A percentile compares a stretch with the other conserved stretches of the same genome.
These are phyloP conservation scores for Citrus mangshanensis DNA, from an alignment of 345 rosid genomes.

Conservation along the genomic window DNA sequence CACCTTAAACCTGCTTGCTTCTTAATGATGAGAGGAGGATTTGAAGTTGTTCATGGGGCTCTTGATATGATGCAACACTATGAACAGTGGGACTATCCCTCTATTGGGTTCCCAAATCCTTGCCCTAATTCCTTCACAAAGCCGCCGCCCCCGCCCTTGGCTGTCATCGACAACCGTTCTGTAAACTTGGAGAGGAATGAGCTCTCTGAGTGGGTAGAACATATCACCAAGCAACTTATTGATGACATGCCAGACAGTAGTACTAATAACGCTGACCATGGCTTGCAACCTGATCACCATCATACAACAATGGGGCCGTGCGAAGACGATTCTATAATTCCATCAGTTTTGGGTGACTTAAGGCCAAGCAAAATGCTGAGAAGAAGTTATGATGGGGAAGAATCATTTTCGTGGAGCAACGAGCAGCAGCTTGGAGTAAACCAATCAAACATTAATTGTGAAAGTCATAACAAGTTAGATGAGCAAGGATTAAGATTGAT, in stretches of 20 bases:
- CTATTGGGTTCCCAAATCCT: constrained; percentile 10
- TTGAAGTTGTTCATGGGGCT: constrained; percentile 39
- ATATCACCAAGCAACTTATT: constrained; percentile 55
- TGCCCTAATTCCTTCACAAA: constrained; percentile 14
- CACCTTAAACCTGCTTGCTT: not conserved
- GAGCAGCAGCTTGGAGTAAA: not conserved
- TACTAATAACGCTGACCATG: constrained; percentile 4
- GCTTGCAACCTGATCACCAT: constrained; percentile 20
- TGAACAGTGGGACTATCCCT: constrained; percentile 33
- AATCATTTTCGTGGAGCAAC: constrained; percentile 19
- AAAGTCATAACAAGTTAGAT: constrained; percentile 13
- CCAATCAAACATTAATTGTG: constrained; percentile 6
- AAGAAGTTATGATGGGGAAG: constrained; percentile 19
- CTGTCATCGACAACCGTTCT: constrained; percentile 13
- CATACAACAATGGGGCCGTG: constrained; percentile 4
- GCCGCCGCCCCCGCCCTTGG: not conserved
- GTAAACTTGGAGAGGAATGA: constrained; percentile 43
- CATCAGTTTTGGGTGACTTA: constrained; percentile 21
- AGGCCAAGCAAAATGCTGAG: constrained; percentile 27
- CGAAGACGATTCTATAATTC: constrained; percentile 1
- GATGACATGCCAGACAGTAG: constrained; percentile 41
- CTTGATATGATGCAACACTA: constrained; percentile 41
- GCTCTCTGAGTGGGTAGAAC: constrained; percentile 66
- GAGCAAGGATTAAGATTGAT: constrained; percentile 47
- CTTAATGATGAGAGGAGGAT: constrained; percentile 38